Base-by-base conservation (phyloP, 2,329 filamentous ascomycete species). In the Exophiala viscosa region DNA sequence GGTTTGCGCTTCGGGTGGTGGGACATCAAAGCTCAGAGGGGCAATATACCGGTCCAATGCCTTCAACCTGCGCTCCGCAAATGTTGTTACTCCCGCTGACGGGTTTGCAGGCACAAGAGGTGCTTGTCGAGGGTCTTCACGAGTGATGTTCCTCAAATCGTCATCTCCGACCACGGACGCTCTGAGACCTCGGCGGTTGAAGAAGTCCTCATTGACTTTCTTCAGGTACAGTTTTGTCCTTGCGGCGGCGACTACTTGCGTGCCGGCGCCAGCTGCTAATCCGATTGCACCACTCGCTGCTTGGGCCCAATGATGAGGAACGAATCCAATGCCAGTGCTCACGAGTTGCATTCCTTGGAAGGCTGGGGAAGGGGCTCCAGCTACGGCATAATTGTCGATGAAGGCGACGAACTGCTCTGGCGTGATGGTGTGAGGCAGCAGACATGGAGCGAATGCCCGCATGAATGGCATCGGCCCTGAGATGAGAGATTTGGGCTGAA, bases 351-450 rank as follows among this genome's bases (percentile, higher is more conserved):
- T 20, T 5, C 39, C 48, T 40, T 49, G 33, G 38, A 60, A 46
- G 5, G 53, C 39, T 3, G 57, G 54, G 2, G 51, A 45, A 14
- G 51, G 51, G 6, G 55, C 49, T 20, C 42, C 52, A 1, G 52
- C 57, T 2, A 60, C 45, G n/a, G 20, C 18, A 1, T 58, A 36
- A 8, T 46, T 55, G 47, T 60, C 57, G 17, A 60, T 52, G 32
- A 60, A 60, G 2, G 42, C 51, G n/a, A 58, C 34, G 28, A 60
- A 58, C 2, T 55, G 42, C 5, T 34, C 15, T 23, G 50, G 43
- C 17, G 50, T 4, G 7, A 60, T 55, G 14, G 45, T 33, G 42
- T 60, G 46, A 6, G 9, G 15, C 5, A 10, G 17, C 5, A 60
- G 55, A 4, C 6, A 14, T 3, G 52, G 48, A 5, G 54, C 50